A percentile compares a stretch with the other conserved stretches of the same genome.
These are phyloP conservation scores for Backusella sp. DNA, from an alignment of 192 early-diverging fungal genomes.

Conservation along the genomic window DNA sequence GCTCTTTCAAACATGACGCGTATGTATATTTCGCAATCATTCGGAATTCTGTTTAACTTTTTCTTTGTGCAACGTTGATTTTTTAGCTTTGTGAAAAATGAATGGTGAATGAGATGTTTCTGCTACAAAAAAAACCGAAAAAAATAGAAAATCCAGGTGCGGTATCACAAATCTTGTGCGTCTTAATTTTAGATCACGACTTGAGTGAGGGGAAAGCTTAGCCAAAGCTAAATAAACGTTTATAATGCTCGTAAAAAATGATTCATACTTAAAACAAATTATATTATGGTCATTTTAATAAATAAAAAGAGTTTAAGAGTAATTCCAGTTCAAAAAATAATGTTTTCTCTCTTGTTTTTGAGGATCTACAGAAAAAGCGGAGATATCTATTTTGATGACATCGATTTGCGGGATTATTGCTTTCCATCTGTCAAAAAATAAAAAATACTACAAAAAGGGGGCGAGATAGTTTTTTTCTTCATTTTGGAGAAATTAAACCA, in stretches of 20 bases:
- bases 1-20: neutral
- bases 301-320: neutral
- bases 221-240: neutral
- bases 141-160: neutral
- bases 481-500: neutral
- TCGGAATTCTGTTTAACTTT: neutral
- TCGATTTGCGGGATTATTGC: constrained; percentile 15
- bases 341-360: neutral
- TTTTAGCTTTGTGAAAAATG: neutral
- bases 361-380: neutral
- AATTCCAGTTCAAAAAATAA: neutral
- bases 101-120: neutral
- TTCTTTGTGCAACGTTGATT: neutral
- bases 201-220: neutral
- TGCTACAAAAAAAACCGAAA: neutral
- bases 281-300: neutral
- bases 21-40: neutral
- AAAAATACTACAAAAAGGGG: neutral
- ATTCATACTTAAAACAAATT: neutral
- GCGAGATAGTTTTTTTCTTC: neutral
- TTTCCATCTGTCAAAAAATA: constrained; percentile 14
- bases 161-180: neutral
- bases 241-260: neutral
- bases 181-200: neutral
- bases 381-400: neutral